phyloP scores from a whole-genome alignment of 1,139 yeast species.

The Tardiomyces depauwii region DNA sequence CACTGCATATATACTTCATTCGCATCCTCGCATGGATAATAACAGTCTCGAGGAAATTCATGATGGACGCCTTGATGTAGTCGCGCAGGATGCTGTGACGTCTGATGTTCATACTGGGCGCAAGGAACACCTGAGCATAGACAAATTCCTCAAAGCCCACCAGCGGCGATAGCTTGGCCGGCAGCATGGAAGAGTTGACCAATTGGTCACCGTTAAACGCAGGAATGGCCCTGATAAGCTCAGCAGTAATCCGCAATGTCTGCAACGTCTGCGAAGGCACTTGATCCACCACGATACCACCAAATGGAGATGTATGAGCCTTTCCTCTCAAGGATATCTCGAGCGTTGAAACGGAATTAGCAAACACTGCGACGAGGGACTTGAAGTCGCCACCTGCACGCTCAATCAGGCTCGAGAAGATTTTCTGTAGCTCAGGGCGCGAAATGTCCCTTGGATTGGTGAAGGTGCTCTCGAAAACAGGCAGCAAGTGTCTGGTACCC shows the following conservation, averaged over 20 bases:
- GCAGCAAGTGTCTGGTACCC: neutral
- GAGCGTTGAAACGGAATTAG: conserved; percentile 47
- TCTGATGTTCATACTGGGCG: too few species aligned
- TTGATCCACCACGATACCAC: conserved; percentile 41
- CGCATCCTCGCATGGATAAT: too few species aligned
- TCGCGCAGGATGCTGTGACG: too few species aligned
- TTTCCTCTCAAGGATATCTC: conserved; percentile 62
- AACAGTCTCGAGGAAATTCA: too few species aligned
- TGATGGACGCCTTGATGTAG: too few species aligned
- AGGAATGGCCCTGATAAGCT: conserved; percentile 12
- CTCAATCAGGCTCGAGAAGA: neutral
- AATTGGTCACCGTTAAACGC: conserved; percentile 5
- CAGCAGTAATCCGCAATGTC: conserved; percentile 41
- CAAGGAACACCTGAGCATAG: too few species aligned
- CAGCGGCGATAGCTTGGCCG: too few species aligned
- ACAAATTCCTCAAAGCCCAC: too few species aligned
- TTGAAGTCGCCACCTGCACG: neutral
- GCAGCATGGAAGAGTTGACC: too few species aligned
- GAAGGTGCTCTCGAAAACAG: neutral
- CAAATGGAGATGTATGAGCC: conserved; percentile 23
- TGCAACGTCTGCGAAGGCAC: conserved; percentile 49
- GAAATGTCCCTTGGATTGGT: too few species aligned
- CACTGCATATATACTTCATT: too few species aligned
- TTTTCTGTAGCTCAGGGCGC: too few species aligned
- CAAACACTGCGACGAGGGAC: conserved; percentile 23